phyloP scores from a whole-genome alignment of 495 filamentous ascomycete species.

The Pseudevernia furfuracea region DNA sequence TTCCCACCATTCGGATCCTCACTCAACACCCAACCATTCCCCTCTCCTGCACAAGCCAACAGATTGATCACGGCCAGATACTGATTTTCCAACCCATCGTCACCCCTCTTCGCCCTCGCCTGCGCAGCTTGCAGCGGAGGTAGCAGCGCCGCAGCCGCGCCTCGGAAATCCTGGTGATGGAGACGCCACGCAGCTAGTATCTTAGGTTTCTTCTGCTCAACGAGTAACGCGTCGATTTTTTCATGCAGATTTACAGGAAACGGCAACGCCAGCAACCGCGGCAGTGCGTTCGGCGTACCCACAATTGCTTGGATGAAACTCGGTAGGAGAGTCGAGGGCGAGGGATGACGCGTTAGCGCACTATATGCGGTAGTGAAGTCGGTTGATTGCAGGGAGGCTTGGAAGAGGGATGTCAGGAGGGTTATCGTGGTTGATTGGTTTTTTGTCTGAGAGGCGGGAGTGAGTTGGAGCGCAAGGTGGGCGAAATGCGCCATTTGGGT shows the following conservation, averaged over 20 bases:
- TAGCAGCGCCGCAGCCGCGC: slow-evolving; percentile 70
- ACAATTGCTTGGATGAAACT: slow-evolving; percentile 58
- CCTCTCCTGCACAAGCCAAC: slow-evolving; percentile 69
- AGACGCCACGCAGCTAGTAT: slow-evolving; percentile 87
- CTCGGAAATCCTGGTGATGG: slow-evolving; percentile 74
- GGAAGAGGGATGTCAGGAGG: slow-evolving; percentile 75
- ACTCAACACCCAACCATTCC: slow-evolving; percentile 62
- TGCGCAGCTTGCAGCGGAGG: slow-evolving; percentile 58
- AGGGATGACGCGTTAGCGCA: slow-evolving; percentile 62
- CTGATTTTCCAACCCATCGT: slow-evolving; percentile 49
- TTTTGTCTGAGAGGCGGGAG: slow-evolving; percentile 33
- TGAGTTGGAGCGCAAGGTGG: slow-evolving; percentile 63
- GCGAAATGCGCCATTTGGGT: slow-evolving; percentile 81
- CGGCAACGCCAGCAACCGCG: slow-evolving; percentile 64
- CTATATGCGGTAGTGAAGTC: slow-evolving; percentile 77
- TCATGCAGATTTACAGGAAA: slow-evolving; percentile 67
- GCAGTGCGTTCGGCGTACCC: slow-evolving; percentile 56
- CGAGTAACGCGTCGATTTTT: slow-evolving; percentile 69
- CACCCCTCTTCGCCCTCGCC: slow-evolving; percentile 43
- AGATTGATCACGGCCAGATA: slow-evolving; percentile 85
- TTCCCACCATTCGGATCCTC: slow-evolving; percentile 41
- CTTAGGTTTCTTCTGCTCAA: slow-evolving; percentile 55
- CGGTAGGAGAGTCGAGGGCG: slow-evolving; percentile 58
- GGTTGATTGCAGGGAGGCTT: slow-evolving; percentile 63
- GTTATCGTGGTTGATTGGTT: slow-evolving; percentile 46